A percentile compares a stretch with the other conserved stretches of the same genome.
Evolutionary conservation across 768 basidiomycete species (phyloP).

Genomic region (Tulasnella sp.): DNA sequence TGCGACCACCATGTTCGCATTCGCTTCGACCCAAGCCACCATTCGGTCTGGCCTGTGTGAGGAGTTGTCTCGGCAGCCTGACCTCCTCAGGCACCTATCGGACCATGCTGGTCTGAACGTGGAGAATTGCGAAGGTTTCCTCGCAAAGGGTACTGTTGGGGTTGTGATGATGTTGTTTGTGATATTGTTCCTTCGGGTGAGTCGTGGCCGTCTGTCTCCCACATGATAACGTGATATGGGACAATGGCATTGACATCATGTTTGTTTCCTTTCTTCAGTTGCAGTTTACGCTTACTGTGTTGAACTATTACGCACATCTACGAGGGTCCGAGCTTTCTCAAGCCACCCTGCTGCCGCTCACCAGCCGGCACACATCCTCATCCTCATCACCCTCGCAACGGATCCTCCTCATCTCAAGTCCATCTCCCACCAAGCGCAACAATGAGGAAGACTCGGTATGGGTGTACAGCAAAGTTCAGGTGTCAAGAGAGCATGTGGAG

Average conservation of each 20-base stretch:
- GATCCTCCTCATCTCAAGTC: neutral
- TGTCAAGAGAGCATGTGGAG: neutral
- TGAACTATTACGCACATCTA: slow-evolving; percentile 52
- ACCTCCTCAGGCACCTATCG: slow-evolving; percentile 55
- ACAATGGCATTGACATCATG: neutral
- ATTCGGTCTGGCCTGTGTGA: slow-evolving; percentile 57
- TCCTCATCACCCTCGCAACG: neutral
- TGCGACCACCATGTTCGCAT: slow-evolving; percentile 44
- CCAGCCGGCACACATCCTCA: neutral
- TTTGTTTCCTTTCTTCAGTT: slow-evolving; percentile 33
- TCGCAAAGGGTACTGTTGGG: slow-evolving; percentile 52
- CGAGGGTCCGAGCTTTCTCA: neutral
- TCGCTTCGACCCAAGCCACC: slow-evolving; percentile 44
- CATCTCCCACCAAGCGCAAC: neutral
- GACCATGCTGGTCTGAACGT: slow-evolving; percentile 56
- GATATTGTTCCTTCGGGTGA: slow-evolving; percentile 53
- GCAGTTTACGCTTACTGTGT: slow-evolving; percentile 64
- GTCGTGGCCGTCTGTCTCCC: slow-evolving; percentile 23
- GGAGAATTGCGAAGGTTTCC: slow-evolving; percentile 74
- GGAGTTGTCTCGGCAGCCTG: slow-evolving; percentile 61
- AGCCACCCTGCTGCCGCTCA: neutral
- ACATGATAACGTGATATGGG: neutral
- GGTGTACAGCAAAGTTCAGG: neutral
- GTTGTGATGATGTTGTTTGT: slow-evolving; percentile 49
- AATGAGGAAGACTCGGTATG: neutral